Percentiles rank a stretch among this genome's conserved stretches.
phyloP scores from a whole-genome alignment of 768 basidiomycete genomes.

The Leucocoprinus sp. region DNA sequence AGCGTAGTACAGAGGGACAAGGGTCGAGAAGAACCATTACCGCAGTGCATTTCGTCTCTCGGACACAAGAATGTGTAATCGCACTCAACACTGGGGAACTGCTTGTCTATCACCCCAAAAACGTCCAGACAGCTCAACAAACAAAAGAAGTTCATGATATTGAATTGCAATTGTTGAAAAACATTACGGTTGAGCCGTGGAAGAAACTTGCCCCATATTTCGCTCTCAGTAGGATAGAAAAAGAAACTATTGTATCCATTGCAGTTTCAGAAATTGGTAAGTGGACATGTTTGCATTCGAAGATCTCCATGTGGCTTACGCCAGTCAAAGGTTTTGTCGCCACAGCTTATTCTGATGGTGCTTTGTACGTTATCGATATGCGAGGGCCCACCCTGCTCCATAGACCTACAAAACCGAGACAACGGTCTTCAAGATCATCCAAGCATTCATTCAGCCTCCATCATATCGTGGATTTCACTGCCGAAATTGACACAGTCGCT shows the following conservation, averaged over 20 bases:
- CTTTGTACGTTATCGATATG: slow-evolving; percentile 62
- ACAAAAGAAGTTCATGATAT: slow-evolving; percentile 26
- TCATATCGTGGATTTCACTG: slow-evolving; percentile 23
- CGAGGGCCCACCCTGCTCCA: slow-evolving; percentile 64
- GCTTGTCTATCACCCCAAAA: slow-evolving; percentile 35
- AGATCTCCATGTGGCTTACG: slow-evolving; percentile 6
- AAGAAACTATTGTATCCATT: slow-evolving; percentile 40
- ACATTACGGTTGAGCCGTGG: slow-evolving; percentile 31
- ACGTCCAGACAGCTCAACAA: slow-evolving; percentile 11
- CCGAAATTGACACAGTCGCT: slow-evolving; percentile 40
- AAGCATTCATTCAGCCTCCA: slow-evolving; percentile 25
- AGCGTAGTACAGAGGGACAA: not conserved
- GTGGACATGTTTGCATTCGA: slow-evolving; percentile 12
- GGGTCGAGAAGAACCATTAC: slow-evolving; percentile 24
- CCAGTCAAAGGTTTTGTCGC: slow-evolving; percentile 64
- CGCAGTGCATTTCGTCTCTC: slow-evolving; percentile 40
- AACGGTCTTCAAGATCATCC: slow-evolving; percentile 26
- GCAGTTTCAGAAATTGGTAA: slow-evolving; percentile 70
- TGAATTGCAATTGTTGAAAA: slow-evolving; percentile 46
- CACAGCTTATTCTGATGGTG: slow-evolving; percentile 52
- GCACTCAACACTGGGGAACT: slow-evolving; percentile 49
- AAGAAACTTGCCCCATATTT: slow-evolving; percentile 54
- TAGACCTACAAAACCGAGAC: slow-evolving; percentile 31
- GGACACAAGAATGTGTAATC: slow-evolving; percentile 52
- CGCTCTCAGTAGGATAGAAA: slow-evolving; percentile 34